Percentiles rank a stretch among this genome's conserved stretches.
Evolutionary conservation across 202 grass and related monocot genomes (phyloP).

Genomic region (Bolboschoenoplectus hybrid): DNA sequence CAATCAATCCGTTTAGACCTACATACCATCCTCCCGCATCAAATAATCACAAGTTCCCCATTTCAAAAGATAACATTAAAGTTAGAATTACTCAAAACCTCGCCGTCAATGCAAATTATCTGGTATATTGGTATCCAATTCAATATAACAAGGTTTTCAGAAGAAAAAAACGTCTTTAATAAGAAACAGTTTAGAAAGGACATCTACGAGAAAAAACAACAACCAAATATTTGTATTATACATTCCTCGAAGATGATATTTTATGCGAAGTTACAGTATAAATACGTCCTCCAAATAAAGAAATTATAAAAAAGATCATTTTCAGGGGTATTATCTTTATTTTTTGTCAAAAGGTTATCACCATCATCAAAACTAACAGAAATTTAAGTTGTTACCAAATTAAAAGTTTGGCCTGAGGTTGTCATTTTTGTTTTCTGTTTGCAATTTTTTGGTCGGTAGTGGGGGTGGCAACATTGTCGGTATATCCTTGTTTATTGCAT

Average conservation of each 20-base stretch:
- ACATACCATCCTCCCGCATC: not conserved
- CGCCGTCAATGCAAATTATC: not conserved
- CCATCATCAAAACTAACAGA: not conserved
- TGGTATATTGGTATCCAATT: not conserved
- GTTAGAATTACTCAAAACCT: not conserved
- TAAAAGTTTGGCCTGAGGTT: not conserved
- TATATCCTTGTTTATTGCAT: not conserved
- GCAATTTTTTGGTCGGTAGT: not conserved
- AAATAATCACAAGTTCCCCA: not conserved
- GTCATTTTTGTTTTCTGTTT: conserved; percentile 8
- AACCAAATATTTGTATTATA: not conserved
- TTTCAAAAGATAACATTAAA: not conserved
- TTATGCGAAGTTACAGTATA: conserved; percentile 2
- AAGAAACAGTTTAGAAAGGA: not conserved
- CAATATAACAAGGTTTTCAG: not conserved
- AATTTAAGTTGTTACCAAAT: not conserved
- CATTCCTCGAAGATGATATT: conserved; percentile 20
- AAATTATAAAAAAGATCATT: not conserved
- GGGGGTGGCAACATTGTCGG: not conserved
- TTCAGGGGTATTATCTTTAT: not conserved
- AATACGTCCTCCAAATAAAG: not conserved
- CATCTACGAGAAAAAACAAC: not conserved
- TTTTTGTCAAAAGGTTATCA: not conserved
- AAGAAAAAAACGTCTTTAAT: not conserved
- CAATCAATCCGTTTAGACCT: not conserved